Evolutionary conservation across 2,329 filamentous ascomycete genomes (phyloP).

Genomic region (Pochonia chlamydosporia): DNA sequence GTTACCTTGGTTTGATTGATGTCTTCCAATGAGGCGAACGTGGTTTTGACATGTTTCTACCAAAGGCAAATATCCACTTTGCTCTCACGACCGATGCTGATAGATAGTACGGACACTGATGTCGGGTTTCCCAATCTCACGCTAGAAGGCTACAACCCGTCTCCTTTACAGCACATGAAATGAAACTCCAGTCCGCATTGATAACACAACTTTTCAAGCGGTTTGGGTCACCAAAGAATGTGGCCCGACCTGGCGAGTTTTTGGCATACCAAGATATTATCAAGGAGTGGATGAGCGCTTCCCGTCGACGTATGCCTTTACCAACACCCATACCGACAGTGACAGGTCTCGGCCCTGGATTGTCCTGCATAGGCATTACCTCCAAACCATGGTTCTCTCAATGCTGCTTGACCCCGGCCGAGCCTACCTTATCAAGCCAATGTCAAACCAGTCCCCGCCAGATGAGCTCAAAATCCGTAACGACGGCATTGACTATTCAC

Average conservation of each 20-base stretch:
- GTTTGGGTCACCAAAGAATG: conserved; percentile 24
- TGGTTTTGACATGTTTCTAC: neutral
- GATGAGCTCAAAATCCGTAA: conserved; percentile 32
- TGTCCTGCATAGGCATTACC: conserved; percentile 37
- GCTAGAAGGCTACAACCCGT: conserved; percentile 24
- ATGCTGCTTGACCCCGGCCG: conserved; percentile 41
- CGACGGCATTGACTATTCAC: conserved; percentile 36
- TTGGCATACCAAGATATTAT: conserved; percentile 27
- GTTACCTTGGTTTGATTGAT: too few species aligned
- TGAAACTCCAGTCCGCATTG: conserved; percentile 29
- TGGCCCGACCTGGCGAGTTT: conserved; percentile 22
- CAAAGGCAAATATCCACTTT: conserved; percentile 30
- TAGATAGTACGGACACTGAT: conserved; percentile 27
- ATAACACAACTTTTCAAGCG: conserved; percentile 22
- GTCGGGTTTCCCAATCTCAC: conserved; percentile 25
- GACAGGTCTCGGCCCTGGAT: conserved; percentile 37
- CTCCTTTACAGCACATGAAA: conserved; percentile 29
- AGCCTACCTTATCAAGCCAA: conserved; percentile 34
- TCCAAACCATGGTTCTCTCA: conserved; percentile 38
- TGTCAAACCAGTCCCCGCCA: conserved; percentile 18
- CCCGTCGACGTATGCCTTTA: conserved; percentile 32
- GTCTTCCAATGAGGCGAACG: too few species aligned
- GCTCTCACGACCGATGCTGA: conserved; percentile 26
- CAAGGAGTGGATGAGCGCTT: conserved; percentile 37
- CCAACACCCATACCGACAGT: conserved; percentile 33